Evolutionary conservation across 805 yeast genomes (phyloP).

Genomic region (Kazachstania viticola): DNA sequence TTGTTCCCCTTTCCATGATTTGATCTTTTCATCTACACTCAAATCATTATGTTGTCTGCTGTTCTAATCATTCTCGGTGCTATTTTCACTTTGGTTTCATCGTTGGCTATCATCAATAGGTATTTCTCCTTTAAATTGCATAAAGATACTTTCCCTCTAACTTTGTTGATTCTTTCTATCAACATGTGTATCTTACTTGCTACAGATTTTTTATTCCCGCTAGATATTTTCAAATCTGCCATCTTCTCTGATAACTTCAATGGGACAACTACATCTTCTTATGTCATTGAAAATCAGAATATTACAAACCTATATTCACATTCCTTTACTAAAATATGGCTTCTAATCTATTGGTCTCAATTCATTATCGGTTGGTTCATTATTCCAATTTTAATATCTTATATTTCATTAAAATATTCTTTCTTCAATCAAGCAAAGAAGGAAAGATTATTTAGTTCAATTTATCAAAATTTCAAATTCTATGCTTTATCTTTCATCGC

Average conservation of each 20-base stretch:
- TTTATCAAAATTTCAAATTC: constrained; percentile 20
- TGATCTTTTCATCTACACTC: too few relatives aligned
- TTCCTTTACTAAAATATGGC: constrained; percentile 14
- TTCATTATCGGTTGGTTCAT: constrained; percentile 24
- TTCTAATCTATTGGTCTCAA: constrained; percentile 21
- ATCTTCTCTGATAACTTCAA: neutral
- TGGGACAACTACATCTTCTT: neutral
- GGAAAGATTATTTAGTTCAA: constrained; percentile 13
- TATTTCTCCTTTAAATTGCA: constrained; percentile 22
- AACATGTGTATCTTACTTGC: constrained; percentile 20
- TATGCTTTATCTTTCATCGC: constrained; percentile 17
- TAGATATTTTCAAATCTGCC: constrained; percentile 11
- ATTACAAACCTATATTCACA: too few relatives aligned
- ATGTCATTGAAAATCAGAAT: neutral
- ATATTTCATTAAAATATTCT: constrained; percentile 17
- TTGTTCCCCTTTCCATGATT: too few relatives aligned
- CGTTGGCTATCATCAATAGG: constrained; percentile 15
- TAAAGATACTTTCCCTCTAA: constrained; percentile 15
- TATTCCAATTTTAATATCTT: constrained; percentile 24
- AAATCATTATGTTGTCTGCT: too few relatives aligned
- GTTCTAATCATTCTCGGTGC: constrained; percentile 1
- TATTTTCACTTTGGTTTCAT: constrained; percentile 2
- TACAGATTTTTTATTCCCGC: constrained; percentile 22
- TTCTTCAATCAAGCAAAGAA: constrained; percentile 8
- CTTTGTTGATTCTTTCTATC: constrained; percentile 10